Evolutionary conservation across 768 basidiomycete genomes (phyloP), one percentile per base, ranked within the genome.

Genomic region (Suillus decipiens): DNA sequence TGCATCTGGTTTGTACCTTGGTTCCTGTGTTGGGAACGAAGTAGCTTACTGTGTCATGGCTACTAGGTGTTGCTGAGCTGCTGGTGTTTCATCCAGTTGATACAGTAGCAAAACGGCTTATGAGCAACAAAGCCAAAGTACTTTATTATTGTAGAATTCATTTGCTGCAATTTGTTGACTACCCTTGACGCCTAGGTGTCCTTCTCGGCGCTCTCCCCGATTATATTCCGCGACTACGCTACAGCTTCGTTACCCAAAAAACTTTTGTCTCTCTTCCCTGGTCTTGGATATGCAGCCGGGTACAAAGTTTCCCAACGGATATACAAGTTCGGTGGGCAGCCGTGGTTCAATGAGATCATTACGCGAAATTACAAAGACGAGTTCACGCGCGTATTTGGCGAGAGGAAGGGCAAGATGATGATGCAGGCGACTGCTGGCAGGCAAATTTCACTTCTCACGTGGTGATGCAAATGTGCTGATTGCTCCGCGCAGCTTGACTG

Each of bases 311-410:
- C 93, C 0, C 95, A 98, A 77, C 87, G 95, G 59, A 84, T 94
- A 70, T 96, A 96, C 88, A 99, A 97, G 79, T 99, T 99, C 71
- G 96, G 96, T 65, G 96, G 96, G 6, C 96, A 99, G 78, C 96
- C 96, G 15, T 99, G 89, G 84, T 97, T 98, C 78, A 91, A 95
- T 78, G 97, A 99, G 79, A 70, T 96, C 73, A 88, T 99, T 76
- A 83, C 83, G 67, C 86, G 84, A 70, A 82, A 95, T 77, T 93
- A 90, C 81, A 92, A 91, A 76, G 80, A 83, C n/a, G 72, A 80
- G 60, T 97, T 96, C 79, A 90, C 86, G 61, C 88, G 86, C 71
- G 78, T 84, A 1, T 96, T 99, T 75, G 96, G 96, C 10, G 95
- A 96, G 77, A 89, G 95, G 66, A 92, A 92, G 75, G 96, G 97